Percentiles rank a stretch among this genome's conserved stretches.
Evolutionary conservation across 176 grass and related monocot genomes (phyloP).

Genomic region (Lolium perenne): DNA sequence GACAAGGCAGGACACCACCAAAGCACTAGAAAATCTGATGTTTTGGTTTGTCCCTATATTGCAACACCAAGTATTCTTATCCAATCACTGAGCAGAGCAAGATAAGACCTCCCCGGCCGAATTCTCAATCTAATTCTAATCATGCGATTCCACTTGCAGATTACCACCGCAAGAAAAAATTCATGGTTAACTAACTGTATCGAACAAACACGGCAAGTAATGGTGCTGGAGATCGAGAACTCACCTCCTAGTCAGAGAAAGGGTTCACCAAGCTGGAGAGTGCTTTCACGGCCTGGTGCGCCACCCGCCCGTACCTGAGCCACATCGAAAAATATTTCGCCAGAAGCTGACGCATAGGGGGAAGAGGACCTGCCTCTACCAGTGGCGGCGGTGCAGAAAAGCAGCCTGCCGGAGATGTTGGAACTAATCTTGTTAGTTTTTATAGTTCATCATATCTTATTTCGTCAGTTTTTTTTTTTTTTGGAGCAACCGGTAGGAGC

Average conservation of each 20-base stretch:
- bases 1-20: too few relatives aligned
- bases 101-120: not conserved
- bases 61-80: not conserved
- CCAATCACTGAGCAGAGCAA: not conserved
- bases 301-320: constrained; percentile 19
- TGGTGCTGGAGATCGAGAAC: not conserved
- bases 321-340: not conserved
- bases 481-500: too few relatives aligned
- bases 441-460: too few relatives aligned
- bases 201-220: not conserved
- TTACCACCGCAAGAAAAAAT: not conserved
- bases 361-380: constrained; percentile 2
- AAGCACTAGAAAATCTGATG: too few relatives aligned
- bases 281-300: constrained; percentile 54
- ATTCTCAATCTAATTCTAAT: not conserved
- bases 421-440: too few relatives aligned
- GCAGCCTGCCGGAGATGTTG: constrained; percentile 42
- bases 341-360: not conserved
- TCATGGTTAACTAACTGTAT: not conserved
- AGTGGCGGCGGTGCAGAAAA: constrained; percentile 17
- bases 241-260: constrained; percentile 72
- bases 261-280: constrained; percentile 73
- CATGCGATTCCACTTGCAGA: not conserved
- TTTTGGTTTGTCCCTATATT: too few relatives aligned
- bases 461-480: too few relatives aligned